Evolutionary conservation across 139 green algal species (phyloP).

Genomic region (Chlamydomonas sp.): DNA sequence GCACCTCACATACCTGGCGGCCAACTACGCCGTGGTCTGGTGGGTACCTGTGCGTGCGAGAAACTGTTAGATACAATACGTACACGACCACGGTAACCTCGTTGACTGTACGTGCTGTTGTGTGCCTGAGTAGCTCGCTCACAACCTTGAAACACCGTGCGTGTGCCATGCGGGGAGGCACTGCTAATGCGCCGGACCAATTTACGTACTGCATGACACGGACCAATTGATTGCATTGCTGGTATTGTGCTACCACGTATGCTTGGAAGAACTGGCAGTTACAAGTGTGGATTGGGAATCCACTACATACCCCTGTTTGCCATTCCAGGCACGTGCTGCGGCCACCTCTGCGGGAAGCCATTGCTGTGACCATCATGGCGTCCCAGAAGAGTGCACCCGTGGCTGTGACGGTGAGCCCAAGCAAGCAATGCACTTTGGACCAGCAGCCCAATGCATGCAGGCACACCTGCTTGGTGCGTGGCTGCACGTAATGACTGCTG

Average conservation of each 20-base stretch:
- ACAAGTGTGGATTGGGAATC: background rate
- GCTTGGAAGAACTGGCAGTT: background rate
- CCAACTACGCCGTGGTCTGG: constrained; percentile 15
- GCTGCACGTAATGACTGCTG: background rate
- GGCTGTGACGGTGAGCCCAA: constrained; percentile 13
- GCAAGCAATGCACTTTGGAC: background rate
- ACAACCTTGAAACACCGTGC: background rate
- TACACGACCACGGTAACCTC: background rate
- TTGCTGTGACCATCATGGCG: constrained; percentile 20
- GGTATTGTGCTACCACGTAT: too few species aligned
- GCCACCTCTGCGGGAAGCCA: background rate
- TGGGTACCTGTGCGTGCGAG: background rate
- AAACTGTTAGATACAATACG: background rate
- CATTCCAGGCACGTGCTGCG: constrained; percentile 7
- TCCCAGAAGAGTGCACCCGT: constrained; percentile 35
- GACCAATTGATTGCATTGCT: too few species aligned
- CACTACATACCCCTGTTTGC: background rate
- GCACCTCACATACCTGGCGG: constrained; percentile 62
- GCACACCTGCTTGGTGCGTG: background rate
- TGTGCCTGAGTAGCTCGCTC: background rate
- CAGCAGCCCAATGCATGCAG: background rate
- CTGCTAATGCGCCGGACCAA: background rate
- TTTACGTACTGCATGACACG: background rate
- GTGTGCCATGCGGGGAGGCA: background rate
- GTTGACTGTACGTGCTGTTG: background rate